phyloP scores from a whole-genome alignment of 768 basidiomycete species.

The Suillus cothurnatus region DNA sequence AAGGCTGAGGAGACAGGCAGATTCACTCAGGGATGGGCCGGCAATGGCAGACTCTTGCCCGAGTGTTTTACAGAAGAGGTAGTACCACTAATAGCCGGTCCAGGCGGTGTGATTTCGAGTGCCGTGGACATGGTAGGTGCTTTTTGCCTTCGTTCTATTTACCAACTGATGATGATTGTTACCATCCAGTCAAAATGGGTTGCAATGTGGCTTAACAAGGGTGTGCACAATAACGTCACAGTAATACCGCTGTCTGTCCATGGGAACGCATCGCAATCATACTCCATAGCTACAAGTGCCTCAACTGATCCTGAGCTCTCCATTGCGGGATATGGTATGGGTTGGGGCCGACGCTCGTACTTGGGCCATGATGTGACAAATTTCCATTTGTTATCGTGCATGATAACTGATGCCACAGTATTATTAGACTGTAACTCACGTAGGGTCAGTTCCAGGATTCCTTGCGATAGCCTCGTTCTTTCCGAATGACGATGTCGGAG shows the following conservation, averaged over 20 bases:
- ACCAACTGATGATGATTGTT: background rate
- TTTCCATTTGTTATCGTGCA: background rate
- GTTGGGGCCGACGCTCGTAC: slow-evolving; percentile 43
- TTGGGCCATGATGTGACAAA: slow-evolving; percentile 41
- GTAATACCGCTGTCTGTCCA: slow-evolving; percentile 37
- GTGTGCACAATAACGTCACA: slow-evolving; percentile 31
- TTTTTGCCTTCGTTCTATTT: too few species aligned
- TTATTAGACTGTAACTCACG: slow-evolving; percentile 37
- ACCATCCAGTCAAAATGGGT: slow-evolving; percentile 42
- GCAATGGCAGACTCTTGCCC: slow-evolving; percentile 35
- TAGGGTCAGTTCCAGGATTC: slow-evolving; percentile 38
- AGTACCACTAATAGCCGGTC: slow-evolving; percentile 33
- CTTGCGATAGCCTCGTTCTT: slow-evolving; percentile 34
- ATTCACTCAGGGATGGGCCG: slow-evolving; percentile 36
- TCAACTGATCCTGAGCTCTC: slow-evolving; percentile 24
- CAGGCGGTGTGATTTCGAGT: slow-evolving; percentile 47
- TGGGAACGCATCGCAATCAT: slow-evolving; percentile 33
- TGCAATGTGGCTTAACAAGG: slow-evolving; percentile 34
- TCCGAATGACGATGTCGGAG: slow-evolving; percentile 38
- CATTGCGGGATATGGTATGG: slow-evolving; percentile 42
- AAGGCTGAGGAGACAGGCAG: slow-evolving; percentile 36
- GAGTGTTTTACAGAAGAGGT: slow-evolving; percentile 31
- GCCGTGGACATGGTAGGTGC: slow-evolving; percentile 43
- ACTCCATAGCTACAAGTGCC: slow-evolving; percentile 23
- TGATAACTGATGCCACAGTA: background rate